Base-by-base conservation (phyloP, 441 rosid species). In the Croton setiger region DNA sequence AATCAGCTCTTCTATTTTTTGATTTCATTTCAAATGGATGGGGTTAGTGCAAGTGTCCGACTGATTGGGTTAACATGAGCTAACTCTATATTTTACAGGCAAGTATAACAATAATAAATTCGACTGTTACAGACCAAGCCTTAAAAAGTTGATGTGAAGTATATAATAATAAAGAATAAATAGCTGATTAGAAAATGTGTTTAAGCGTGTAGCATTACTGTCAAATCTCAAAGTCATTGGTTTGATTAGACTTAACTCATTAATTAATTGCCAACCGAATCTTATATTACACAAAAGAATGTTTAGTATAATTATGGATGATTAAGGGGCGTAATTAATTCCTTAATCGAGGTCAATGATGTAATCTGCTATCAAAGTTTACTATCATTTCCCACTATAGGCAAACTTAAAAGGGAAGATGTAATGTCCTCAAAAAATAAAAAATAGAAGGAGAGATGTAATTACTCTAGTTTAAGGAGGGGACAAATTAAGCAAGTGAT, bases 301-400 rank as follows among this genome's bases (percentile, higher is more conserved):
- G 49, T 8, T 27, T 27, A 35, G 13, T 6, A 8, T 62, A 37
- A 74, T 67, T 66, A 67, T 23, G 68, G 61, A 36, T 67, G n/a
- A 63, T 72, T 78, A 78, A 73, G 48, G 54, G 61, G 56, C 39
- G 66, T 73, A 70, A 75, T 76, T 67, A 74, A 60, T 69, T 37
- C 67, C 70, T 13, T 23, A 69, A 64, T 51, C 47, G 58, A 71
- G 56, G 75, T 73, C 80, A 72, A 75, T 73, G 85, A 84, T 76
- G 84, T 65, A 62, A 67, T 53, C 52, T 13, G 39, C 63, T 63
- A 74, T 74, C 79, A 65, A 74, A 78, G 80, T 79, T 80, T 83
- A 81, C 85, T 71, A 71, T 73, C 61, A 39, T 54, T 47, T 57
- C 74, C 75, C 80, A 79, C 81, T 74, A 63, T 27, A 45, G 54